Conservation (phyloP, 371 early-diverging fungal genomes). For the Mucor circinelloides region DNA sequence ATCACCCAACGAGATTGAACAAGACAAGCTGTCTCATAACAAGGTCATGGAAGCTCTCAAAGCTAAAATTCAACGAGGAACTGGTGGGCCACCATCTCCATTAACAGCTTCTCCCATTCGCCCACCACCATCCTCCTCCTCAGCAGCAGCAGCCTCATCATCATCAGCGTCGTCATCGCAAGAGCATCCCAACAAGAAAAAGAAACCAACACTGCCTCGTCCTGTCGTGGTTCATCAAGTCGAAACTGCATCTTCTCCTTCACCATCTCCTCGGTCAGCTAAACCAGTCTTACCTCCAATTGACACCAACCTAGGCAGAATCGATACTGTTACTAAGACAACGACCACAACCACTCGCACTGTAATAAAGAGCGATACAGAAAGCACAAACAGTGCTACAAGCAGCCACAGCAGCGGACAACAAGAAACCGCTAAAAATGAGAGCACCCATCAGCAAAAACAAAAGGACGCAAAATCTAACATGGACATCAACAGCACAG, state of each 20-base stretch:
- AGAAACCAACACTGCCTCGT: conserved; percentile 13
- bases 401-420: not conserved
- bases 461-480: not conserved
- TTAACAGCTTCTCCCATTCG: conserved; percentile 9
- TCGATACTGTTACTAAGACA: not conserved
- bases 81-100: conserved; percentile 14
- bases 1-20: not conserved
- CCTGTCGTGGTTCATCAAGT: conserved; percentile 10
- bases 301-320: conserved; percentile 38
- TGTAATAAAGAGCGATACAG: not conserved
- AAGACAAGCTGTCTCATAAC: conserved; percentile 31
- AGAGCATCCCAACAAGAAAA: conserved; percentile 9
- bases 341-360: not conserved
- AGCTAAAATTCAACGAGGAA: conserved; percentile 36
- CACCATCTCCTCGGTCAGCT: conserved; percentile 38
- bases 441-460: not conserved
- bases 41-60: conserved; percentile 45
- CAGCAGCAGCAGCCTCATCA: no score
- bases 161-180: not conserved
- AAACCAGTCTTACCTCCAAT: conserved; percentile 43
- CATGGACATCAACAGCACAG: not conserved
- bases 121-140: not conserved
- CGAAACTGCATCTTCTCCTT: conserved; percentile 13
- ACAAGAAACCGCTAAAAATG: not conserved
- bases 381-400: not conserved